Conservation (phyloP, 257 asterid species). For the Leptodermis oblonga region DNA sequence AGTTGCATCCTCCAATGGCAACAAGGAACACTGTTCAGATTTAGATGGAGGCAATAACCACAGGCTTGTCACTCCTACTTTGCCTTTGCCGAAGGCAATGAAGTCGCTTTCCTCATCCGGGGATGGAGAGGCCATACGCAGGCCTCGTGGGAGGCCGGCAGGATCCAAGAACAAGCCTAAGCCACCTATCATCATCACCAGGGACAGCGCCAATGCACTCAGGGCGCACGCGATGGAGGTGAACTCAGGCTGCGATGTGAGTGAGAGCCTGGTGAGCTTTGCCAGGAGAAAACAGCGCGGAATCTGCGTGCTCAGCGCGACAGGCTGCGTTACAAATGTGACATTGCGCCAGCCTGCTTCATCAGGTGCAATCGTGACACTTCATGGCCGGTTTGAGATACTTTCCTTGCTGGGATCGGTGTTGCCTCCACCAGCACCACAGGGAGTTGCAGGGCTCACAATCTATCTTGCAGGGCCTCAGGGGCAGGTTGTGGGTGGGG, state of each 20-base stretch:
- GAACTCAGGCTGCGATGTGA: conserved; percentile 62
- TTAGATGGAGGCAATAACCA: conserved; percentile 10
- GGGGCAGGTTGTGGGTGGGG: conserved; percentile 92
- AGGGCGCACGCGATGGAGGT: conserved; percentile 89
- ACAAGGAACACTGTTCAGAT: conserved; percentile 17
- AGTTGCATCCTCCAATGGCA: conserved; percentile 23
- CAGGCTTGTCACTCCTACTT: conserved; percentile 20
- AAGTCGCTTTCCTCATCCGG: conserved; percentile 20
- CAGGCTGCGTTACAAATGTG: conserved; percentile 83
- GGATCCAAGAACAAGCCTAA: conserved; percentile 97
- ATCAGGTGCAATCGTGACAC: conserved; percentile 66
- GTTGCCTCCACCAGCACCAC: conserved; percentile 88
- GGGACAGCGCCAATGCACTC: conserved; percentile 81
- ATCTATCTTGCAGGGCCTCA: conserved; percentile 75
- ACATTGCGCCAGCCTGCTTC: conserved; percentile 71
- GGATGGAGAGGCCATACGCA: conserved; percentile 34
- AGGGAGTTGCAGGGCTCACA: conserved; percentile 72
- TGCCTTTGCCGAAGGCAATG: conserved; percentile 20
- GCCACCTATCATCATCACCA: conserved; percentile 82
- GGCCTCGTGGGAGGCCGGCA: conserved; percentile 87
- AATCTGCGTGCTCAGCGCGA: conserved; percentile 64
- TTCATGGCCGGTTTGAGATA: conserved; percentile 81
- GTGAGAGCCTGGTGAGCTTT: conserved; percentile 52
- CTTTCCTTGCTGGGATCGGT: conserved; percentile 72
- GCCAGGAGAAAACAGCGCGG: conserved; percentile 74